Conservation (phyloP, 371 early-diverging fungal species). For the Nematocida ironsii region DNA sequence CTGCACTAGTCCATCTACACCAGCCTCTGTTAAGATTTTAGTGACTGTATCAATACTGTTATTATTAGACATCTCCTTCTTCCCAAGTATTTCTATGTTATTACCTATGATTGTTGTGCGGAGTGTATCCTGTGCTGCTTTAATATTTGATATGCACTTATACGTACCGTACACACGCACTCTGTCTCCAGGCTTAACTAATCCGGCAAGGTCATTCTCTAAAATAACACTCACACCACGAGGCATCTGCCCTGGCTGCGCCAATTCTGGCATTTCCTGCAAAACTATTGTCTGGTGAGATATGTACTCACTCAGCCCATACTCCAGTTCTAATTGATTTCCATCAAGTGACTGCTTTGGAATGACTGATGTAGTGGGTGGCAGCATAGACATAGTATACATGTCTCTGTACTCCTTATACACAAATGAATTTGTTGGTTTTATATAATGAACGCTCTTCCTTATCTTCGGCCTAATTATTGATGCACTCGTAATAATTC, state of each 20-base stretch:
- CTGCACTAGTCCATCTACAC: conserved; percentile 60
- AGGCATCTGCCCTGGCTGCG: conserved; percentile 92
- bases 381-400: conserved; percentile 73
- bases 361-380: conserved; percentile 72
- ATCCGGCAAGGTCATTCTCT: conserved; percentile 91
- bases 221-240: conserved; percentile 89
- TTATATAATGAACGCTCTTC: conserved; percentile 85
- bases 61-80: conserved; percentile 10
- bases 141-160: conserved; percentile 75
- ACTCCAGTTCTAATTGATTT: conserved; percentile 84
- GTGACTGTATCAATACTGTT: conserved; percentile 12
- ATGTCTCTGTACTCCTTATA: conserved; percentile 84
- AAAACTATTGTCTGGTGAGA: conserved; percentile 89
- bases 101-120: conserved; percentile 86
- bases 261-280: conserved; percentile 99
- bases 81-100: conserved; percentile 73
- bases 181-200: conserved; percentile 94
- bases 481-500: conserved; percentile 94
- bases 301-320: conserved; percentile 83
- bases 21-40: conserved; percentile 1
- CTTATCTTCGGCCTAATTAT: conserved; percentile 90
- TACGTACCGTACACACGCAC: conserved; percentile 89
- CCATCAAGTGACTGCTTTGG: conserved; percentile 73
- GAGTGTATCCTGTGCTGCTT: conserved; percentile 49
- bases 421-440: conserved; percentile 77